Evolutionary conservation across 2,329 filamentous ascomycete species (phyloP), one percentile per base, ranked within the genome.

Genomic region (Diaporthe sp.): DNA sequence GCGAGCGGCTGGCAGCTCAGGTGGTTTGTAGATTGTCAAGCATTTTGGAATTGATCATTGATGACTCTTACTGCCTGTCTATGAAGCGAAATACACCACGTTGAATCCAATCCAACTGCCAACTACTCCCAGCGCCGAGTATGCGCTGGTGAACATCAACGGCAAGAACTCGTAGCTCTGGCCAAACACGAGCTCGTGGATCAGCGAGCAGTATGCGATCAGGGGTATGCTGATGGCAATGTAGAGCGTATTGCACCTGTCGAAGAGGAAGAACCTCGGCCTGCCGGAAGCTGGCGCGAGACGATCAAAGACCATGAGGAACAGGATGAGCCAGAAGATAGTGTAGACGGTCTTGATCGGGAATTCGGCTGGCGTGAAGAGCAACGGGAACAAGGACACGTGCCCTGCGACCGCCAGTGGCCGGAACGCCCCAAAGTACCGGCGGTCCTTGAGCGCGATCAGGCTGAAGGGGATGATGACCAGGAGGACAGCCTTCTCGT

Each of bases 381-480:
- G 88, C 5, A 99, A 88, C 2, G 97, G 97, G 83, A 99, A 98
- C 17, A 99, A 90, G 0, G 96, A 98, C 22, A 99, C 96, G 81
- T 99, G 95, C 19, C 97, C 96, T 0, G 97, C 94, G 0, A 99
- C 96, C 0, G 95, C 96, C 61, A 99, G 87, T 1, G 97, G 97
- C 34, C 95, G 91, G 86, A 98, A 99, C 1, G 96, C 96, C 75
- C 95, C 93, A 44, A 98, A 92, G 82, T 98, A 96, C 37, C 97
- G 92, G 70, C 97, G 92, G 83, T 98, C 96, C 82, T 94, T 94
- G 70, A 98, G 90, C 0, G 96, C 96, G 76, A 98, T 93, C 77
- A 99, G 89, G 79, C 94, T 97, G 87, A 98, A 98, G 0, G 97
- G 97, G 67, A 98, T 94, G 78, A 99, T 95, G 81, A 98, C 94